A percentile compares a stretch with the other conserved stretches of the same genome.
Conservation (phyloP, 305 asterid genomes). For the Ilex paraguariensis region DNA sequence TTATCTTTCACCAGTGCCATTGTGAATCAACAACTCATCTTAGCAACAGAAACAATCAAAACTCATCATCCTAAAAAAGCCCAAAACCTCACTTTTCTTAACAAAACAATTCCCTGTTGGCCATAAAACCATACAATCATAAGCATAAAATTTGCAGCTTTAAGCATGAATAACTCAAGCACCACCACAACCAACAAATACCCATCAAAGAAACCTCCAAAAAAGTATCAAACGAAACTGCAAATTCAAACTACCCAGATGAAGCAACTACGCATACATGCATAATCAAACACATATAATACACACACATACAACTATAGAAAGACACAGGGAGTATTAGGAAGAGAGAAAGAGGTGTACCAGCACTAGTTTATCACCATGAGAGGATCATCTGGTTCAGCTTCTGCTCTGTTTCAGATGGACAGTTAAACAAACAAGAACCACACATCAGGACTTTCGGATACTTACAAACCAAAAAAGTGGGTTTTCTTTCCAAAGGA, state of each 20-base stretch:
- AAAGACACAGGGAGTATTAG: slow-evolving; percentile 1
- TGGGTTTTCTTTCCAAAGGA: slow-evolving; percentile 24
- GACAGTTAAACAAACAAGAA: slow-evolving; percentile 27
- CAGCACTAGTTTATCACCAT: slow-evolving; percentile 10
- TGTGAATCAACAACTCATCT: slow-evolving; percentile 33
- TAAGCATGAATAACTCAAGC: slow-evolving; percentile 11
- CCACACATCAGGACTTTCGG: slow-evolving; percentile 31
- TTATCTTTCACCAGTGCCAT: slow-evolving; percentile 36
- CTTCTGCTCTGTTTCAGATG: slow-evolving; percentile 16
- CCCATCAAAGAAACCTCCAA: slow-evolving; percentile 12
- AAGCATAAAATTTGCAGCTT: slow-evolving; percentile 13
- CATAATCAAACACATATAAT: background rate
- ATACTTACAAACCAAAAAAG: slow-evolving; percentile 25
- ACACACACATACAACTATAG: slow-evolving; percentile 8
- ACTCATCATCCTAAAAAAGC: slow-evolving; percentile 10
- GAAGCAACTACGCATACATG: slow-evolving; percentile 4
- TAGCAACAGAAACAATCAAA: slow-evolving; percentile 12
- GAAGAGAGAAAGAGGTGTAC: slow-evolving; percentile 16
- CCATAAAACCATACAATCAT: background rate
- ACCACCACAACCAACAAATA: slow-evolving; percentile 2
- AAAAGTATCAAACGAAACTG: slow-evolving; percentile 3
- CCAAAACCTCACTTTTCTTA: slow-evolving; percentile 9
- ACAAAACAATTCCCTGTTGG: slow-evolving; percentile 7
- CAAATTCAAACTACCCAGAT: background rate
- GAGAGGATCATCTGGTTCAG: slow-evolving; percentile 8